These are phyloP conservation scores for Penicillium sp. DNA, from an alignment of 2,329 filamentous ascomycete species.

Conservation along the genomic window DNA sequence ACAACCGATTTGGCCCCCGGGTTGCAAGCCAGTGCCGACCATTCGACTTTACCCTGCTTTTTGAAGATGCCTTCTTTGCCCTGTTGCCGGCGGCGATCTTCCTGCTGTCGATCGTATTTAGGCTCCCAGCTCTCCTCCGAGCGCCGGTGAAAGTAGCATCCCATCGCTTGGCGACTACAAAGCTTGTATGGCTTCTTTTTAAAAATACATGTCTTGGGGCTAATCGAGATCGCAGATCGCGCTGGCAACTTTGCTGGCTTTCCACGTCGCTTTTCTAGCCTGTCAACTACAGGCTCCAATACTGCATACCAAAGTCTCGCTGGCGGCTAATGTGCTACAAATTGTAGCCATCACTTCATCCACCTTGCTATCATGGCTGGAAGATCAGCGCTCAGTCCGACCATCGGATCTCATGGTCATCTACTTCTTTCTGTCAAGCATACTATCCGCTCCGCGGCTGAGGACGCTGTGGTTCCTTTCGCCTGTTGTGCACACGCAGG, in stretches of 20 bases:
- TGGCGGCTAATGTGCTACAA: constrained; percentile 5
- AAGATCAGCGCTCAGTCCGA: constrained; percentile 7
- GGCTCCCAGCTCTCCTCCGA: constrained; percentile 5
- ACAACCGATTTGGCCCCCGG: constrained; percentile 16
- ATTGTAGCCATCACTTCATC: constrained; percentile 2
- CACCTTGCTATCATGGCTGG: constrained; percentile 13
- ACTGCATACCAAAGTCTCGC: constrained; percentile 7
- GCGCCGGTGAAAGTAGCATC: constrained; percentile 11
- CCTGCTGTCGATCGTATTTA: constrained; percentile 5
- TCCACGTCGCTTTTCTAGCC: constrained; percentile 6
- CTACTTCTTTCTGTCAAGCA: constrained; percentile 9
- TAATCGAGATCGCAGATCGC: not conserved
- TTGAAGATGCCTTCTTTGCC: constrained; percentile 17
- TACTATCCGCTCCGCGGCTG: constrained; percentile 4
- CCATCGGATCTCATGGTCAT: constrained; percentile 9
- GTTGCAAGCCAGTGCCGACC: constrained; percentile 13
- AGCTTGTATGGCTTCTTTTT: not conserved
- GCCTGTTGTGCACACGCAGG: not conserved
- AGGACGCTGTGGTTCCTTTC: constrained; percentile 6
- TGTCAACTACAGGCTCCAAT: constrained; percentile 3
- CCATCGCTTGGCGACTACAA: constrained; percentile 13
- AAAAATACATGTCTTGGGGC: not conserved
- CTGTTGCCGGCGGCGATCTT: constrained; percentile 12
- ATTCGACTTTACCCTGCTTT: constrained; percentile 35
- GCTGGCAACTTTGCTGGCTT: constrained; percentile 1